Percentiles rank a stretch among this genome's conserved stretches.
Conservation (phyloP, 2,329 filamentous ascomycete genomes). For the Aspergillus sp. region DNA sequence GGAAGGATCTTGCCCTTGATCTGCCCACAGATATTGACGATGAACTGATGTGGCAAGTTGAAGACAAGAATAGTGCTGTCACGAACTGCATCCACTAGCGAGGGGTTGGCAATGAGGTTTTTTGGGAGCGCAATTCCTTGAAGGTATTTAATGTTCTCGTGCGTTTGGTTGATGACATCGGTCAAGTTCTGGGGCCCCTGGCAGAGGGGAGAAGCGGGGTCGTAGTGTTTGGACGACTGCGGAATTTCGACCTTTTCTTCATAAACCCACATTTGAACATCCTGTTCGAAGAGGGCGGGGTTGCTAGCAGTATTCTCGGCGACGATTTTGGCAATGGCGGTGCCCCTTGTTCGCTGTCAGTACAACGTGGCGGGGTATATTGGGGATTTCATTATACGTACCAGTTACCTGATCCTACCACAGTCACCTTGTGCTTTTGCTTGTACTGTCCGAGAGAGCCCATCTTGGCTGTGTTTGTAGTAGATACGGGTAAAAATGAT, state of each 20-base stretch:
- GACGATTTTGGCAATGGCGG: conserved; percentile 94
- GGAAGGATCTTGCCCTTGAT: conserved; percentile 86
- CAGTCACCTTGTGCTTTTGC: conserved; percentile 55
- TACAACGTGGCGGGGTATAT: conserved; percentile 59
- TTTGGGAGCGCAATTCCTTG: conserved; percentile 78
- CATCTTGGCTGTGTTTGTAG: conserved; percentile 26
- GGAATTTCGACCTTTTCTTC: conserved; percentile 83
- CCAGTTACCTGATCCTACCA: conserved; percentile 97
- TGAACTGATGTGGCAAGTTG: conserved; percentile 92
- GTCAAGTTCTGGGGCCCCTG: conserved; percentile 82
- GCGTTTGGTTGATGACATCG: conserved; percentile 80
- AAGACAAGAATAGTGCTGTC: conserved; percentile 89
- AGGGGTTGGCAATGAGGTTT: conserved; percentile 57
- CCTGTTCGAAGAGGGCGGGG: conserved; percentile 76
- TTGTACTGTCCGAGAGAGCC: conserved; percentile 30
- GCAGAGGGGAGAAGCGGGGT: conserved; percentile 72
- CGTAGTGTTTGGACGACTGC: conserved; percentile 71
- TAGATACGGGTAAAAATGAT: conserved; percentile 1
- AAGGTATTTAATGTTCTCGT: conserved; percentile 98
- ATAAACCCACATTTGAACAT: conserved; percentile 98
- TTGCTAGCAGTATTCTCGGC: conserved; percentile 85
- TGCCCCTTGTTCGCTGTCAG: conserved; percentile 91
- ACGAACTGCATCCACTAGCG: conserved; percentile 68
- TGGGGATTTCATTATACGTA: conserved; percentile 41
- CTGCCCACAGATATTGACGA: conserved; percentile 78